Evolutionary conservation across 202 grass and related monocot species (phyloP), one percentile per base, ranked within the genome.

Genomic region (Thinopyrum obtusiflorum): DNA sequence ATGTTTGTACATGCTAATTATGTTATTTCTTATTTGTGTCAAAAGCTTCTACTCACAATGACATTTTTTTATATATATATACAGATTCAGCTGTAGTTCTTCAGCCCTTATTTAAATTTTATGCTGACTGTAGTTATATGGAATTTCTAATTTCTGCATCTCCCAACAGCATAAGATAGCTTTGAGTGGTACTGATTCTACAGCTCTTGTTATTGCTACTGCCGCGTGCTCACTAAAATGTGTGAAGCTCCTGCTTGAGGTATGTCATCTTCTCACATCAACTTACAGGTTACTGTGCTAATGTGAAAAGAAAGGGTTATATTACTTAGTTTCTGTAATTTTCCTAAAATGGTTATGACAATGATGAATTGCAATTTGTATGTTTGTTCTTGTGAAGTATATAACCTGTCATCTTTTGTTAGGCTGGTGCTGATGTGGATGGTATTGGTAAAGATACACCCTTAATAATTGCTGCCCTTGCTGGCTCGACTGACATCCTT

Each of bases 341-440:
- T 53, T 31, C 72, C 42, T 75, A 53, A 55, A 31, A 11, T 31
- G 44, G 28, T 53, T 53, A 55, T 55, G 25, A 20, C 72, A 76
- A 20, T 51, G 21, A 53, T 4, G 26, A 76, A 76, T 76, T 76
- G 46, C 44, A 62, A n/a, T 55, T 27, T 55, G 51, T 53, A 20
- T 31, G 72, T 76, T 47, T 49, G 44, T 55, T 53, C 11, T 20
- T 20, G 4, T 51, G 72, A 76, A 76, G 42, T 27, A 75, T 75
- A 75, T 75, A 75, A 53, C 72, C 14, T 25, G 25, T 2, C 27
- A 47, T 51, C 49, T 53, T 31, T 31, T 65, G 14, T 62, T 75
- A 91, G 85, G 89, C 89, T 69, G 85, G 85, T 81, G 85, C 85
- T 77, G 81, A 81, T 85, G 73, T 88, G 47, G 87, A 91, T 28